Conservation (phyloP, 2,329 filamentous ascomycete species). For the Sclerotinia minor region DNA sequence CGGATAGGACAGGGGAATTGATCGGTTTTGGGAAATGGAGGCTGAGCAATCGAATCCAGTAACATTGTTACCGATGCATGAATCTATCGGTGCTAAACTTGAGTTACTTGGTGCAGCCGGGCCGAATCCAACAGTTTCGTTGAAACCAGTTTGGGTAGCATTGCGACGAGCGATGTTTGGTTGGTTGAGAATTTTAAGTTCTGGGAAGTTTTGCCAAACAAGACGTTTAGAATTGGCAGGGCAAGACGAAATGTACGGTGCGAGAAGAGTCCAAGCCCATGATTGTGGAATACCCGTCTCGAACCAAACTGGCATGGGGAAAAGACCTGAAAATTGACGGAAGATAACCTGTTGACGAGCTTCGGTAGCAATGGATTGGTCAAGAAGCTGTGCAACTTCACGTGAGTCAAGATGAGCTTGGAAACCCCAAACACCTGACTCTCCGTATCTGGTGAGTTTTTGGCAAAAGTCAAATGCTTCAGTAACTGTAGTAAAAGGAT, state of each 20-base stretch:
- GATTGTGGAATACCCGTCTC: constrained; percentile 77
- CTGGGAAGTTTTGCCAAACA: constrained; percentile 82
- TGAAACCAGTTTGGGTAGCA: constrained; percentile 58
- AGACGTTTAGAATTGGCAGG: constrained; percentile 71
- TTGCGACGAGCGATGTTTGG: constrained; percentile 71
- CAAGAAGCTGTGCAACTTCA: constrained; percentile 69
- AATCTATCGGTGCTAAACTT: constrained; percentile 45
- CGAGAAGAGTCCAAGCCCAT: constrained; percentile 80
- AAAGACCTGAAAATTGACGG: constrained; percentile 76
- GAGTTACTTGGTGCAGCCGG: constrained; percentile 41
- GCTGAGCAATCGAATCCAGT: constrained; percentile 60
- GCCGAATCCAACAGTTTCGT: constrained; percentile 62
- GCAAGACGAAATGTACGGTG: constrained; percentile 78
- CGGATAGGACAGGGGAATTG: constrained; percentile 69
- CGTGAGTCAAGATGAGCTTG: constrained; percentile 74
- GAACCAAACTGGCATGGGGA: constrained; percentile 83
- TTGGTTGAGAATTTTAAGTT: constrained; percentile 70
- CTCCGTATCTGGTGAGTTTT: constrained; percentile 79
- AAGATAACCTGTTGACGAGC: constrained; percentile 83
- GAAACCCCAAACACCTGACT: constrained; percentile 80
- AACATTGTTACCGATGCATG: constrained; percentile 59
- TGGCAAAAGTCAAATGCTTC: constrained; percentile 84
- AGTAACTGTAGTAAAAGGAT: constrained; percentile 70
- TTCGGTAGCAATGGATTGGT: constrained; percentile 76
- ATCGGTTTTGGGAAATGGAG: constrained; percentile 67